phyloP scores from a whole-genome alignment of 192 early-diverging fungal species.

The Backusella tuberculispora region DNA sequence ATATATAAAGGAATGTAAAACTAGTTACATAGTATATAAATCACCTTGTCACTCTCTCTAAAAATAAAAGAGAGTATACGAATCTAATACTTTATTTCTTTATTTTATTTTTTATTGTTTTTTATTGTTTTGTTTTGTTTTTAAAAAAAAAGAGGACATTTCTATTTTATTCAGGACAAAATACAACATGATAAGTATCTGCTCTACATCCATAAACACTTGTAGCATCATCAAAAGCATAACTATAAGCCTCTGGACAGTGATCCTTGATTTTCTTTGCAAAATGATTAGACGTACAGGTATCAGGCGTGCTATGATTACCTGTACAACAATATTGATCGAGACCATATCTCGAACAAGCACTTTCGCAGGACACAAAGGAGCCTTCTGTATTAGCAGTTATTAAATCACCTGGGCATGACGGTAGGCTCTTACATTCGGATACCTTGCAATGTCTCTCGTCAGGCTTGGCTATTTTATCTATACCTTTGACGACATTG shows the following conservation, averaged over 20 bases:
- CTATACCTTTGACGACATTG: not conserved
- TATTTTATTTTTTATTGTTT: not conserved
- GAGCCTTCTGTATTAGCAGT: not conserved
- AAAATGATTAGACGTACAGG: slow-evolving; percentile 32
- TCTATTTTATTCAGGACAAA: slow-evolving; percentile 30
- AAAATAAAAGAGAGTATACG: too few relatives aligned
- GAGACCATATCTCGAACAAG: slow-evolving; percentile 31
- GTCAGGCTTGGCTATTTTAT: not conserved
- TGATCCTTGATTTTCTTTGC: slow-evolving; percentile 32
- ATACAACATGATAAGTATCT: slow-evolving; percentile 25
- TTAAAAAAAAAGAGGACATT: not conserved
- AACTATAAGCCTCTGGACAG: slow-evolving; percentile 37
- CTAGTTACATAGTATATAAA: too few relatives aligned
- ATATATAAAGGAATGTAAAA: too few relatives aligned
- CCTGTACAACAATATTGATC: slow-evolving; percentile 40
- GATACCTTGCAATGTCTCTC: slow-evolving; percentile 10
- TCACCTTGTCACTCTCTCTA: too few relatives aligned
- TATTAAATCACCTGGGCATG: slow-evolving; percentile 25
- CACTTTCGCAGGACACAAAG: slow-evolving; percentile 34
- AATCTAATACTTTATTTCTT: not conserved
- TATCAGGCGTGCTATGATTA: slow-evolving; percentile 23
- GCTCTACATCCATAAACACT: slow-evolving; percentile 33
- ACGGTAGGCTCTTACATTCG: slow-evolving; percentile 12
- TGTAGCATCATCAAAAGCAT: slow-evolving; percentile 36
- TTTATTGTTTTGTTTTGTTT: not conserved